phyloP scores from a whole-genome alignment of 2,329 filamentous ascomycete genomes.

The Alternaria ethzedia region DNA sequence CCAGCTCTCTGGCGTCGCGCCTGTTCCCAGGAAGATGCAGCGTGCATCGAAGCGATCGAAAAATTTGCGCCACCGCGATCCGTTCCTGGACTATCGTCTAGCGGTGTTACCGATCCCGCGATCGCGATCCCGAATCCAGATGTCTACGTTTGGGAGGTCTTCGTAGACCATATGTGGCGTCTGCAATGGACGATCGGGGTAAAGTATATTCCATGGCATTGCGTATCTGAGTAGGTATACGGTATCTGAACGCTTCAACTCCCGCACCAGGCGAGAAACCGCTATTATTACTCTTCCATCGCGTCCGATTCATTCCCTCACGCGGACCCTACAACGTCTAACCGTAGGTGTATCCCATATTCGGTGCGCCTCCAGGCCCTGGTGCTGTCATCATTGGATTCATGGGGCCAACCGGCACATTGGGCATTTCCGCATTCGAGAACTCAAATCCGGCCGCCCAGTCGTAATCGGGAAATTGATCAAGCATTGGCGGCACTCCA shows the following conservation, averaged over 20 bases:
- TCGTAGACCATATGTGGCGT: background rate
- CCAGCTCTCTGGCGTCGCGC: background rate
- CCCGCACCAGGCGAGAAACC: background rate
- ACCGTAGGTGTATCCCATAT: constrained; percentile 37
- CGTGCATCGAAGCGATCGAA: background rate
- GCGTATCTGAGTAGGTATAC: background rate
- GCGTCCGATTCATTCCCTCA: background rate
- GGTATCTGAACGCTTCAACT: background rate
- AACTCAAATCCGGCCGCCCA: constrained; percentile 48
- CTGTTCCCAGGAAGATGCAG: background rate
- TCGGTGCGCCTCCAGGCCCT: constrained; percentile 18
- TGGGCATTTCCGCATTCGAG: constrained; percentile 37
- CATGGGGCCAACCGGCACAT: constrained; percentile 25
- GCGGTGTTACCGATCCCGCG: background rate
- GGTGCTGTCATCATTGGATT: constrained; percentile 26
- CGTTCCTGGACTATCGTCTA: background rate
- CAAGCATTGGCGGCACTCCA: constrained; percentile 36
- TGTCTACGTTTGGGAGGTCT: background rate
- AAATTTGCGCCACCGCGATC: background rate
- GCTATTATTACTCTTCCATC: background rate
- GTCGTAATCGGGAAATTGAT: constrained; percentile 49
- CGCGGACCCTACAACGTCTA: constrained; percentile 9
- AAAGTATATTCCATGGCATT: background rate
- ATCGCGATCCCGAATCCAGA: background rate
- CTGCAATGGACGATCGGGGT: background rate